Conservation (phyloP, 768 basidiomycete species). For the Lentinula detonsa region DNA sequence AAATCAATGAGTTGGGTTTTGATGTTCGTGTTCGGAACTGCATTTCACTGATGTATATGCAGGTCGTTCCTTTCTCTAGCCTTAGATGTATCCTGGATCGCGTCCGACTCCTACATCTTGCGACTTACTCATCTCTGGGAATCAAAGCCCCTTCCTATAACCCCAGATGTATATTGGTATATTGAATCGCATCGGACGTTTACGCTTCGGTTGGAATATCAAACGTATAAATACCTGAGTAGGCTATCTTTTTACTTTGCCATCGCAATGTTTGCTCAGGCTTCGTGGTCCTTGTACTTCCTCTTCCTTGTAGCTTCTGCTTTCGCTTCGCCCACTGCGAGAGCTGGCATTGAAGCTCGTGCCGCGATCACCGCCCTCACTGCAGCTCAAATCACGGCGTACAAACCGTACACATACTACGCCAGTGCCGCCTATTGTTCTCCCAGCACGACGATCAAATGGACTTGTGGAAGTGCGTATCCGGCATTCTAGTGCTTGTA, state of each 20-base stretch:
- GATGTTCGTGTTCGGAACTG: too few relatives aligned
- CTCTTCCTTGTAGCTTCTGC: background rate
- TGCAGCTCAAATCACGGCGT: constrained; percentile 20
- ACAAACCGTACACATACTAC: constrained; percentile 27
- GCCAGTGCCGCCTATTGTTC: constrained; percentile 28
- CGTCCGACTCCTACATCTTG: background rate
- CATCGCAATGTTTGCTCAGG: background rate
- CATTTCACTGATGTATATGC: too few relatives aligned
- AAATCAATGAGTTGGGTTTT: too few relatives aligned
- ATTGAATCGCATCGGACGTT: background rate
- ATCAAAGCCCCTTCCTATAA: too few relatives aligned
- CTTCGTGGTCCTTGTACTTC: background rate
- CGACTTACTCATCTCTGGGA: too few relatives aligned
- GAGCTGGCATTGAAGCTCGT: background rate
- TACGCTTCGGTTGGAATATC: background rate
- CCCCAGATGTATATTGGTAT: background rate
- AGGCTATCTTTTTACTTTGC: background rate
- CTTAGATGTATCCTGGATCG: background rate
- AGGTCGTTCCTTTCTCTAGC: background rate
- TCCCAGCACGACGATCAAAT: constrained; percentile 25
- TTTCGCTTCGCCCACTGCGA: background rate
- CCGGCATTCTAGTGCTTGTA: background rate
- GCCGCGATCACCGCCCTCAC: background rate
- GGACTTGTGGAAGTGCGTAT: constrained; percentile 35
- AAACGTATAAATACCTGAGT: background rate